Base-by-base conservation (phyloP, 768 basidiomycete genomes). In the Coprinopsis strossmayeri region DNA sequence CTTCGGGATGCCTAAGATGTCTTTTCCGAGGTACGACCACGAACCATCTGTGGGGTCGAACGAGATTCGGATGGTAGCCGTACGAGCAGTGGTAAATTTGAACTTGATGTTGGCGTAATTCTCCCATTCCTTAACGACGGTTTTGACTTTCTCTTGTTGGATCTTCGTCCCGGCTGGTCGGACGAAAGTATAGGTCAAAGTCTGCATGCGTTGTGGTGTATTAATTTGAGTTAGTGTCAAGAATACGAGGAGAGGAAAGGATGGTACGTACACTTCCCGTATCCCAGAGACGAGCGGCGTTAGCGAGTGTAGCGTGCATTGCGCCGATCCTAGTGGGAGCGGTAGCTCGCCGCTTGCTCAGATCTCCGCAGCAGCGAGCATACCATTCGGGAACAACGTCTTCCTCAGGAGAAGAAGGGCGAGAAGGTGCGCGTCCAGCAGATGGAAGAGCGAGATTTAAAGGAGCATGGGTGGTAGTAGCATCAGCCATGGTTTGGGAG, bases 111-210 rank as follows among this genome's bases (percentile, higher is more conserved):
- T 56, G 3, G 45, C 53, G 21, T 55, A 49, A 17, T 42, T 49
- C 27, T 50, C 34, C 57, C 57, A 59, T 43, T 59, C 52, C 12
- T 37, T 51, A n/a, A 58, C 48, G 13, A 45, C 45, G 3, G 35
- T 28, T 23, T 30, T 26, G 48, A 59, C 55, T 32, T 55, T 57
- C 13, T 20, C 37, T 38, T 46, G 50, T 24, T 51, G 50, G 20
- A 18, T 34, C 4, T 20, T 1, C 18, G 50, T 51, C 11, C 50
- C 50, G 10, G 44, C 15, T 2, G 26, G n/a, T n/a, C 5, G n/a
- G 34, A 49, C 40, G 40, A 51, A 51, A 5, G 41, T 42, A 32
- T 21, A 30, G 17, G 43, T 46, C 28, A 51, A 34, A 2, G 37
- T 46, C 43, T 51, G 34, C n/a, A 10, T 9, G 37, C 3, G 4